phyloP scores from a whole-genome alignment of 352 stramenopile genomes.

The Globisporangium okanoganense region DNA sequence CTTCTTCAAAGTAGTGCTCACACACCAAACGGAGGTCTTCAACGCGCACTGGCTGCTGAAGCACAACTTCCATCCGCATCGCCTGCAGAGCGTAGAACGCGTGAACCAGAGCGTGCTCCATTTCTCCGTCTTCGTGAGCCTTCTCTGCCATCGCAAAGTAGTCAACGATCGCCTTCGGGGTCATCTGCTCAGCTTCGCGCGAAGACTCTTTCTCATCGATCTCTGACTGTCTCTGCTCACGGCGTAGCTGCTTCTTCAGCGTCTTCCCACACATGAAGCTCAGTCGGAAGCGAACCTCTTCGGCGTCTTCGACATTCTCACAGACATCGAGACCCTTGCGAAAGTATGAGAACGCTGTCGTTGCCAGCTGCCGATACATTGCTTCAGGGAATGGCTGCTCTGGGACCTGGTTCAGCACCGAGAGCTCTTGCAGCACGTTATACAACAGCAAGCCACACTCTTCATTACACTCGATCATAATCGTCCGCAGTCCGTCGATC shows the following conservation, averaged over 20 bases:
- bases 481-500: conserved; percentile 28
- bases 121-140: conserved; percentile 51
- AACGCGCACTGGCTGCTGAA: conserved; percentile 21
- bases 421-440: conserved; percentile 65
- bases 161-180: conserved; percentile 31
- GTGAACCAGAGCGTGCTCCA: conserved; percentile 71
- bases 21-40: conserved; percentile 35
- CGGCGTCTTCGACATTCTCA: conserved; percentile 23
- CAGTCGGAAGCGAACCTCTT: conserved; percentile 63
- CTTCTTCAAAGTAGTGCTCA: conserved; percentile 59
- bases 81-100: conserved; percentile 74
- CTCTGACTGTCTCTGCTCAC: conserved; percentile 1
- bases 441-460: conserved; percentile 73
- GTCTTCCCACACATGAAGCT: conserved; percentile 76
- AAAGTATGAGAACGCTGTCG: conserved; percentile 36
- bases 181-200: not conserved
- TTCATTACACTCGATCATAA: conserved; percentile 60
- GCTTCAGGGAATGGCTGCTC: conserved; percentile 21
- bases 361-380: conserved; percentile 28
- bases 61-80: conserved; percentile 51
- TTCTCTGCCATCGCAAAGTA: conserved; percentile 58
- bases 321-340: conserved; percentile 31
- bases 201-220: not conserved
- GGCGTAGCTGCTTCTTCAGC: conserved; percentile 44
- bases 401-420: conserved; percentile 36